Evolutionary conservation across 2,329 filamentous ascomycete genomes (phyloP).

Genomic region (Volutella citrinella): DNA sequence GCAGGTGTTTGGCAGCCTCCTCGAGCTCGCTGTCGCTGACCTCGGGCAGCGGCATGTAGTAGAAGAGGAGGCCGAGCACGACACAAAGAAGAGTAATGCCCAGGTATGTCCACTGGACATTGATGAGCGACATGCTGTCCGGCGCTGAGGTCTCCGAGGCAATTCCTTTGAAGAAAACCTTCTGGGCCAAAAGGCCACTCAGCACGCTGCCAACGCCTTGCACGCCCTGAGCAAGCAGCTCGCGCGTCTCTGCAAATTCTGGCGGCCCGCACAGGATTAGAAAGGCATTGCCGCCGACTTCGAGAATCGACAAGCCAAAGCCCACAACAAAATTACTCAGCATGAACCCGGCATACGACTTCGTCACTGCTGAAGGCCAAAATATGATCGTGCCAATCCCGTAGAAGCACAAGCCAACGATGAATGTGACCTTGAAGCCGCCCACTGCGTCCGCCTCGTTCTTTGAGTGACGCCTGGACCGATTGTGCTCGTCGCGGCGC

Average conservation of each 20-base stretch:
- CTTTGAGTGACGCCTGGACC: slow-evolving; percentile 38
- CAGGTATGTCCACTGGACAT: slow-evolving; percentile 85
- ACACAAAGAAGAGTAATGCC: slow-evolving; percentile 74
- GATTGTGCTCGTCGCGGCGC: slow-evolving; percentile 60
- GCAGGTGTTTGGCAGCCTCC: slow-evolving; percentile 43
- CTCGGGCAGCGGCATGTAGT: slow-evolving; percentile 65
- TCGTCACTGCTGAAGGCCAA: slow-evolving; percentile 75
- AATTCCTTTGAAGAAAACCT: slow-evolving; percentile 68
- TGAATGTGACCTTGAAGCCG: slow-evolving; percentile 79
- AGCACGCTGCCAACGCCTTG: slow-evolving; percentile 74
- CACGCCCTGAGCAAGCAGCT: slow-evolving; percentile 72
- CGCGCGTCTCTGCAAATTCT: slow-evolving; percentile 69
- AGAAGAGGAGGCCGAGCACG: slow-evolving; percentile 65
- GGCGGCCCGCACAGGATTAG: slow-evolving; percentile 68
- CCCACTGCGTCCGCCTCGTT: slow-evolving; percentile 45
- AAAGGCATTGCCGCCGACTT: slow-evolving; percentile 79
- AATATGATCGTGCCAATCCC: slow-evolving; percentile 78
- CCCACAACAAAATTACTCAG: slow-evolving; percentile 72
- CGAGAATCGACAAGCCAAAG: slow-evolving; percentile 71
- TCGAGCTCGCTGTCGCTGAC: slow-evolving; percentile 55
- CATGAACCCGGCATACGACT: slow-evolving; percentile 75
- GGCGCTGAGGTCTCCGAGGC: slow-evolving; percentile 28
- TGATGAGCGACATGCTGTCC: slow-evolving; percentile 54
- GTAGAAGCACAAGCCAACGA: slow-evolving; percentile 72
- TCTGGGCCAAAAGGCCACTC: slow-evolving; percentile 68